Conservation (phyloP, 441 rosid genomes). For the Metrosideros polymorpha region DNA sequence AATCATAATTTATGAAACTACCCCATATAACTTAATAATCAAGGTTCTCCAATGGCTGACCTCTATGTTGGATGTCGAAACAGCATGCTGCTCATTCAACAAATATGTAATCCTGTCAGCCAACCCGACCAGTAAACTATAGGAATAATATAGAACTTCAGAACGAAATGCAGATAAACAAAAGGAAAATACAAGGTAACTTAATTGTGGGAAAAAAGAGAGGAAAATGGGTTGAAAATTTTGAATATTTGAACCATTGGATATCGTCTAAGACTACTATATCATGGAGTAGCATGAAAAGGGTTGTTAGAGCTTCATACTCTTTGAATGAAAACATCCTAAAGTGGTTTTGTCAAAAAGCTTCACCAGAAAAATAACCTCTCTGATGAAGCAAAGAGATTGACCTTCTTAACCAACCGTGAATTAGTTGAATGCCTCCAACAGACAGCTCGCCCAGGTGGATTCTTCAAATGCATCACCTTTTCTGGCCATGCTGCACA, state of each 20-base stretch:
- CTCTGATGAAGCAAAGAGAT: constrained; percentile 40
- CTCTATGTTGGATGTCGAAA: constrained; percentile 59
- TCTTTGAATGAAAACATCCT: not conserved
- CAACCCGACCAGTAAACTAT: constrained; percentile 60
- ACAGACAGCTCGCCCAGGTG: constrained; percentile 67
- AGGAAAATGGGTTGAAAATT: not conserved
- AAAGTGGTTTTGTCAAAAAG: not conserved
- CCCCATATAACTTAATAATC: not conserved
- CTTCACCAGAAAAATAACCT: not conserved
- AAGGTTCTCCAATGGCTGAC: constrained; percentile 34
- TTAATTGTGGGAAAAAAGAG: not conserved
- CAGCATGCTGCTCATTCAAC: constrained; percentile 82
- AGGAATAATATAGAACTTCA: constrained; percentile 36
- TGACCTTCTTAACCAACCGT: constrained; percentile 69
- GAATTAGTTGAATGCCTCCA: constrained; percentile 88
- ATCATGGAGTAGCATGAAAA: not conserved
- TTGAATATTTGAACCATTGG: not conserved
- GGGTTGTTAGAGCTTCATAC: not conserved
- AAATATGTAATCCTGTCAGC: constrained; percentile 73
- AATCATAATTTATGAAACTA: not conserved
- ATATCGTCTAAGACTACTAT: not conserved
- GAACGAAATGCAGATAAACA: constrained; percentile 1
- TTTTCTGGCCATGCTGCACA: constrained; percentile 80
- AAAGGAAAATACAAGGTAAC: not conserved
- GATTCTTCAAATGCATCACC: constrained; percentile 47